Conservation (phyloP, 116 monocot species). For the Trichopus zeylanicus region DNA sequence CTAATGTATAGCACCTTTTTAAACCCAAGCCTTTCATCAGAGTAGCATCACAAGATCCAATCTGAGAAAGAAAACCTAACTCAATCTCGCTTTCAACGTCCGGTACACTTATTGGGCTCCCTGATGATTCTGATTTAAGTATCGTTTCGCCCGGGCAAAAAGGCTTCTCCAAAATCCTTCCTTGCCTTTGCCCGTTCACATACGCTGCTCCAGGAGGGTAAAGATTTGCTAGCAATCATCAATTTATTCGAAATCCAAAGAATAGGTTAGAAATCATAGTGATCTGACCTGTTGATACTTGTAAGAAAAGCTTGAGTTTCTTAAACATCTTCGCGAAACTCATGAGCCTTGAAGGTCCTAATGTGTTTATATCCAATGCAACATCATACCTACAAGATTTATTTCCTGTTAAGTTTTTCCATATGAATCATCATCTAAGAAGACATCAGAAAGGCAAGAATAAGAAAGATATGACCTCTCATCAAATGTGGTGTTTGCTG, state of each 20-base stretch:
- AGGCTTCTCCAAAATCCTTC: slow-evolving; percentile 56
- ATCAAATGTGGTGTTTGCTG: slow-evolving; percentile 92
- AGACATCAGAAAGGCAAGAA: background rate
- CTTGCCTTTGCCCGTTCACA: slow-evolving; percentile 84
- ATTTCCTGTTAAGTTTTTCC: no score
- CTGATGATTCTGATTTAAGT: slow-evolving; percentile 3
- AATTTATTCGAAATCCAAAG: background rate
- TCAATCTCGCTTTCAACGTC: slow-evolving; percentile 73
- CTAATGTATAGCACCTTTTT: slow-evolving; percentile 31
- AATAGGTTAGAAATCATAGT: background rate
- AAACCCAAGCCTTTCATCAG: slow-evolving; percentile 69
- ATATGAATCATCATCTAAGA: background rate
- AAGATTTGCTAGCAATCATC: background rate
- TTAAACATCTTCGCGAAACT: slow-evolving; percentile 63
- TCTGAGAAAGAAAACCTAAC: slow-evolving; percentile 28
- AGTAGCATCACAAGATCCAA: slow-evolving; percentile 12
- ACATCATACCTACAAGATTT: slow-evolving; percentile 65
- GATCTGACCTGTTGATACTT: slow-evolving; percentile 73
- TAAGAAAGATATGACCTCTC: slow-evolving; percentile 41
- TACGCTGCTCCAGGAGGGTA: slow-evolving; percentile 39
- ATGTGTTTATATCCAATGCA: slow-evolving; percentile 87
- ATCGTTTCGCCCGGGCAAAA: slow-evolving; percentile 69
- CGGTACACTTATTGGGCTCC: slow-evolving; percentile 19
- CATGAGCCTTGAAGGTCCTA: slow-evolving; percentile 74
- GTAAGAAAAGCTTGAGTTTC: slow-evolving; percentile 79